Percentiles rank a stretch among this genome's conserved stretches.
These are phyloP conservation scores for Raffaelea ambrosiae DNA, from an alignment of 2,329 filamentous ascomycete genomes.

Conservation along the genomic window DNA sequence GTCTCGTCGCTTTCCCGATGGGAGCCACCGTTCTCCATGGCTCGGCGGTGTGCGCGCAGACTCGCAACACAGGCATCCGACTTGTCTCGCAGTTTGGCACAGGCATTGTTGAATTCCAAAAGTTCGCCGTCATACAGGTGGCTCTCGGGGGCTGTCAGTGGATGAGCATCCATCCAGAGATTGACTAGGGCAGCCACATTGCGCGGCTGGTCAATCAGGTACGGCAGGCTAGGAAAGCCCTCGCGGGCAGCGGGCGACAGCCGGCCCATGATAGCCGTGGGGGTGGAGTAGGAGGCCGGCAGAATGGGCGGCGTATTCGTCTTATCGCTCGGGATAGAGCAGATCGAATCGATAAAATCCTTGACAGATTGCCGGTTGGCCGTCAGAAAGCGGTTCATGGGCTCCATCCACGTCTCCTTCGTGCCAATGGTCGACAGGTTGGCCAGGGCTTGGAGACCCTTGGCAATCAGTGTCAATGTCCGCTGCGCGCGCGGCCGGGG, in stretches of 20 bases:
- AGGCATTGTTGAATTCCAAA: constrained; percentile 43
- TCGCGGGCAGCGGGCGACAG: constrained; percentile 74
- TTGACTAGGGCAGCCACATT: constrained; percentile 79
- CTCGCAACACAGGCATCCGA: constrained; percentile 42
- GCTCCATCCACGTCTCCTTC: constrained; percentile 98
- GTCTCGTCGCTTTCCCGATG: constrained; percentile 19
- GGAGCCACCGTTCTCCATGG: constrained; percentile 18
- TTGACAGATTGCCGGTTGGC: constrained; percentile 73
- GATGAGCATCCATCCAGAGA: constrained; percentile 60
- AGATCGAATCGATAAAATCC: constrained; percentile 78
- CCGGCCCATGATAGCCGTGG: constrained; percentile 78
- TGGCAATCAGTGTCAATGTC: constrained; percentile 85
- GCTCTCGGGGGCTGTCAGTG: constrained; percentile 18
- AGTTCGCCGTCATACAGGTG: constrained; percentile 43
- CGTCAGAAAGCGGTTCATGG: constrained; percentile 84
- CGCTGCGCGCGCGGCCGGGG: constrained; percentile 75
- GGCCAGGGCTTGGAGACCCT: constrained; percentile 81
- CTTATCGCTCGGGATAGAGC: constrained; percentile 68
- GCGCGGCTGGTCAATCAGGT: constrained; percentile 80
- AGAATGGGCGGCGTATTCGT: constrained; percentile 44
- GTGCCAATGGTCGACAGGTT: constrained; percentile 88
- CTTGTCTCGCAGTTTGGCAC: constrained; percentile 39
- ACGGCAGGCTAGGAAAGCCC: constrained; percentile 87
- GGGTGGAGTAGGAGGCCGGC: constrained; percentile 84
- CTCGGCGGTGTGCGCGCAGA: constrained; percentile 35